A percentile compares a stretch with the other conserved stretches of the same genome.
phyloP scores from a whole-genome alignment of 352 stramenopile genomes.

The Aphanomyces cochlioides region DNA sequence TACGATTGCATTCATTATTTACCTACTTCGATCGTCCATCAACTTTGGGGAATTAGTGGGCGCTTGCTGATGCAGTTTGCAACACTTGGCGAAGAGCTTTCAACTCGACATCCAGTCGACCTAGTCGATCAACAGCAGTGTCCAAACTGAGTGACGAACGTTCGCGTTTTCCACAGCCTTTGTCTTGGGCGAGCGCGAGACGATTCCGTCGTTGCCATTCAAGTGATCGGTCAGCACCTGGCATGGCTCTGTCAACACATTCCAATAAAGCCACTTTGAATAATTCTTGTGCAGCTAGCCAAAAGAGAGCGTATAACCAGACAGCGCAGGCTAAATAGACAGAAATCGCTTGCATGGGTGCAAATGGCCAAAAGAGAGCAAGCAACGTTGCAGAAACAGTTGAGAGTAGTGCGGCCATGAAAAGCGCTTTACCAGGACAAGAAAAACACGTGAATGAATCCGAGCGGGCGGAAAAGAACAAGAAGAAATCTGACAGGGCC shows the following conservation, averaged over 20 bases:
- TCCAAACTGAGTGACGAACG: conserved; percentile 44
- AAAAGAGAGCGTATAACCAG: conserved; percentile 87
- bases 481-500: conserved; percentile 91
- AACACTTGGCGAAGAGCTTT: conserved; percentile 66
- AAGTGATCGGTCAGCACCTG: conserved; percentile 47
- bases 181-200: conserved; percentile 51
- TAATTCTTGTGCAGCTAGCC: conserved; percentile 84
- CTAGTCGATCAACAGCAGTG: conserved; percentile 68
- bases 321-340: conserved; percentile 69
- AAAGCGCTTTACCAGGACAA: conserved; percentile 62
- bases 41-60: conserved; percentile 4
- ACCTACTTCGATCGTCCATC: too few species aligned
- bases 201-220: conserved; percentile 75
- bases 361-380: conserved; percentile 80
- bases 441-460: conserved; percentile 79
- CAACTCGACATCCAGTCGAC: conserved; percentile 60
- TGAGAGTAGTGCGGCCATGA: conserved; percentile 69
- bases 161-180: background rate
- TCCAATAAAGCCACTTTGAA: conserved; percentile 64
- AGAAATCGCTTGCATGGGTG: conserved; percentile 71
- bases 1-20: too few species aligned
- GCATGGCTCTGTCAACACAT: conserved; percentile 47
- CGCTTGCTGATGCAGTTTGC: conserved; percentile 40
- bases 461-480: conserved; percentile 83
- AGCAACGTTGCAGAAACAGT: conserved; percentile 78